Conservation (phyloP, 768 basidiomycete species). For the Termitomyces sp. region DNA sequence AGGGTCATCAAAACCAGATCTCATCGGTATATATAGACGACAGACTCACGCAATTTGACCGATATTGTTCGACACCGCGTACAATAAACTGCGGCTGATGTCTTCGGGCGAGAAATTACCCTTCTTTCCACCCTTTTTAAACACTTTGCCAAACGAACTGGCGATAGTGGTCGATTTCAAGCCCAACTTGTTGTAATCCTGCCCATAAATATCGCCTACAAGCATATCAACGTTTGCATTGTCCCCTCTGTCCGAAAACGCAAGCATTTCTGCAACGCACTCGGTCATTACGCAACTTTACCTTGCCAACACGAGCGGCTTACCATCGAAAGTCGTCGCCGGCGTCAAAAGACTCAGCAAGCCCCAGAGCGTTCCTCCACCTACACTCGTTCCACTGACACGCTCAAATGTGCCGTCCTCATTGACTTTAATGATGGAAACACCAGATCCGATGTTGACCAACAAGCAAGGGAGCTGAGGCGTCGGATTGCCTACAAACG, state of each 20-base stretch:
- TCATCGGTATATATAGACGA: not conserved
- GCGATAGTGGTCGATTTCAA: constrained; percentile 98
- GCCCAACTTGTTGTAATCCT: constrained; percentile 91
- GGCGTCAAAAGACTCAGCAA: constrained; percentile 92
- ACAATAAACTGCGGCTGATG: constrained; percentile 89
- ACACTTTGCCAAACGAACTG: constrained; percentile 97
- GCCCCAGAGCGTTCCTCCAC: constrained; percentile 97
- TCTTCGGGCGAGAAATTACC: constrained; percentile 84
- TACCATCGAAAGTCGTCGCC: constrained; percentile 93
- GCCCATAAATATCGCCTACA: constrained; percentile 98
- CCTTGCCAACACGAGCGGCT: constrained; percentile 21
- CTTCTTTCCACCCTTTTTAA: constrained; percentile 82
- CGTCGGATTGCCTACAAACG: constrained; percentile 77
- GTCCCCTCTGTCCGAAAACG: constrained; percentile 89
- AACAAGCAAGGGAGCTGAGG: constrained; percentile 93
- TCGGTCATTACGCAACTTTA: not conserved
- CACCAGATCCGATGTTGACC: constrained; percentile 97
- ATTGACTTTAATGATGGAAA: constrained; percentile 96
- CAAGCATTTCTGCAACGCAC: constrained; percentile 78
- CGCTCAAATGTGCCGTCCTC: constrained; percentile 94
- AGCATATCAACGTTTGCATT: constrained; percentile 97
- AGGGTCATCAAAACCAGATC: not conserved
- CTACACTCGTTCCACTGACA: constrained; percentile 94
- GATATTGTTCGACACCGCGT: constrained; percentile 98
- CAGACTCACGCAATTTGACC: constrained; percentile 95